Evolutionary conservation across 495 filamentous ascomycete genomes (phyloP).

Genomic region (Aspergillus cavernicola): DNA sequence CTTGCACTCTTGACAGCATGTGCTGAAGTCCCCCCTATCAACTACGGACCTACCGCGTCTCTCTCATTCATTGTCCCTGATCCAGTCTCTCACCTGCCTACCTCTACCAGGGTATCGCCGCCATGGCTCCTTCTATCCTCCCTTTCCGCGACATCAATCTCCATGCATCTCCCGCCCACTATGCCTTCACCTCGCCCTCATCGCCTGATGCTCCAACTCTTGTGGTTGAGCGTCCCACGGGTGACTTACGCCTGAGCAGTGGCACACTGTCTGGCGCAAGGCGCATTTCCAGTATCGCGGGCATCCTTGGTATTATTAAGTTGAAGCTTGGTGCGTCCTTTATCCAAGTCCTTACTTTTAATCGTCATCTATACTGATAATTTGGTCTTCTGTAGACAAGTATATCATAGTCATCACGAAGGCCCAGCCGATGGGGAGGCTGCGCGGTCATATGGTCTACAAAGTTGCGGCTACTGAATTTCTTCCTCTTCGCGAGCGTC

Average conservation of each 20-base stretch:
- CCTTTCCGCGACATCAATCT: slow-evolving; percentile 97
- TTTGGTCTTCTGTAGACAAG: slow-evolving; percentile 62
- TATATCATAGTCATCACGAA: slow-evolving; percentile 97
- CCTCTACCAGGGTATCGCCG: slow-evolving; percentile 8
- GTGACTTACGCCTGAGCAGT: slow-evolving; percentile 82
- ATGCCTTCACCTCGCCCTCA: slow-evolving; percentile 95
- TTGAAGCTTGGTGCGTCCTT: slow-evolving; percentile 71
- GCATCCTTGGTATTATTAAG: slow-evolving; percentile 88
- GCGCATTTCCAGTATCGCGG: slow-evolving; percentile 87
- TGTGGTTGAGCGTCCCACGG: slow-evolving; percentile 86
- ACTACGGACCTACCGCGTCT: slow-evolving; percentile 8
- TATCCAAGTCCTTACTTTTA: not conserved
- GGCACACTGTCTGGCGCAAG: slow-evolving; percentile 68
- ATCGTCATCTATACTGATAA: slow-evolving; percentile 1
- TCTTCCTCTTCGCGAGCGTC: slow-evolving; percentile 87
- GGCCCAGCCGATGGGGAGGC: slow-evolving; percentile 80
- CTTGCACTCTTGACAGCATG: slow-evolving; percentile 19
- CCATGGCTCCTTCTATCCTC: slow-evolving; percentile 57
- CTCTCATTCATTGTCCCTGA: not conserved
- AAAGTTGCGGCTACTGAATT: slow-evolving; percentile 88
- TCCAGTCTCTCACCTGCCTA: slow-evolving; percentile 5
- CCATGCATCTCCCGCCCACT: slow-evolving; percentile 83
- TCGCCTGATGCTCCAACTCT: slow-evolving; percentile 83
- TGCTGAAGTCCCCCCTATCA: slow-evolving; percentile 18
- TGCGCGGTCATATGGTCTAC: slow-evolving; percentile 93